Base-by-base conservation (phyloP, 2,329 filamentous ascomycete genomes). In the Calcarisporium arbuscula region DNA sequence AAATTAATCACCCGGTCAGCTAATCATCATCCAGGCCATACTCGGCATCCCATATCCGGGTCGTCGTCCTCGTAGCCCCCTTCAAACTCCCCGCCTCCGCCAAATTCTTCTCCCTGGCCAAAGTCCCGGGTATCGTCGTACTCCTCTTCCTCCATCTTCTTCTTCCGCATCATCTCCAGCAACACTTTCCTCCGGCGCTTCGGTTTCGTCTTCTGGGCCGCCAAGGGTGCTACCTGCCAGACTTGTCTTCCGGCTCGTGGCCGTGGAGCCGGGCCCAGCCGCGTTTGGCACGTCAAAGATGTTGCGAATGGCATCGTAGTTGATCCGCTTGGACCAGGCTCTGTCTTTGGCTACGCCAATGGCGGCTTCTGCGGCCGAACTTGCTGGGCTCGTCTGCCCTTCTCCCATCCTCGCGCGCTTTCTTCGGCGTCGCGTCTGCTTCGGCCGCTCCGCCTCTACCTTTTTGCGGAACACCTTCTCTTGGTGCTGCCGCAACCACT, bases 401-500 rank as follows among this genome's bases (percentile, higher is more conserved):
- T 82, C 79, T 17, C 77, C 76, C 49, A 80, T 79, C 14, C 74
- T 61, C 2, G 76, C 72, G 45, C 62, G 57, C 60, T 72, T 72
- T 40, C 67, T 64, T 18, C 72, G 65, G 34, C 72, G 72, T 17
- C 76, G 67, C n/a, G 62, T 70, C 36, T 68, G 72, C 61, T 71
- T 84, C 36, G 67, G 72, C 44, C 58, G 66, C 49, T 61, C 71
- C 8, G 69, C 70, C 39, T 74, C 74, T 42, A 76, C 64, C 57
- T 88, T 85, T 39, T 80, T 75, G 25, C 83, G 76, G 37, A 94
- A 82, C 6, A 83, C 71, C 58, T 92, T 94, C 40, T 85, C 79
- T 52, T 95, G 88, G 53, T 94, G 83, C 31, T 80, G 75, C 8
- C 90, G 84, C 25, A 98, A 70, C 75, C 89, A 98, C 46, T 94